These are phyloP conservation scores for Stachybotrys elegans DNA, from an alignment of 2,329 filamentous ascomycete genomes.

Conservation along the genomic window DNA sequence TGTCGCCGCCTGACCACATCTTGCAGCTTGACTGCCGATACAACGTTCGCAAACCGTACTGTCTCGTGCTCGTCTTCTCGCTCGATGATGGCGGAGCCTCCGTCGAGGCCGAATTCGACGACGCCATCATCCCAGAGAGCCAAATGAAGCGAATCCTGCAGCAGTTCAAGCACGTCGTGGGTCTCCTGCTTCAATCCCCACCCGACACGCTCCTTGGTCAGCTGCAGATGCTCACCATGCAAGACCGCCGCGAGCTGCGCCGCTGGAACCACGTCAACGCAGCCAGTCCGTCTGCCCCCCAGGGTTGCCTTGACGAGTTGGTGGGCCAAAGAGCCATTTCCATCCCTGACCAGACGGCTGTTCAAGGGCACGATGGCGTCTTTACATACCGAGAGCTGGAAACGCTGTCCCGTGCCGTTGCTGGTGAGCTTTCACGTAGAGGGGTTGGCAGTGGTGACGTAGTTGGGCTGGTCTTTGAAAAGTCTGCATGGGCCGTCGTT, in stretches of 20 bases:
- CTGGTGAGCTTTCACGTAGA: not conserved
- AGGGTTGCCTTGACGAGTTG: not conserved
- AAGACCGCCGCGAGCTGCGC: not conserved
- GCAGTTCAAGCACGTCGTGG: not conserved
- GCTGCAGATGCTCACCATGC: not conserved
- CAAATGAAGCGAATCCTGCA: constrained; percentile 4
- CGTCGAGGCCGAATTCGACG: constrained; percentile 1
- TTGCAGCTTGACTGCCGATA: not conserved
- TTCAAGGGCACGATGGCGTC: not conserved
- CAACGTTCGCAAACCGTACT: not conserved
- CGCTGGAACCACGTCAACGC: not conserved
- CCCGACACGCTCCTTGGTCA: not conserved
- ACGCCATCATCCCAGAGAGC: not conserved
- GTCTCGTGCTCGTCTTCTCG: not conserved
- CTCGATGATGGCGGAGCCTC: not conserved
- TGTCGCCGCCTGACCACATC: not conserved
- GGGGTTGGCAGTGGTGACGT: not conserved
- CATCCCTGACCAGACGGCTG: not conserved
- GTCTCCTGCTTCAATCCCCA: not conserved
- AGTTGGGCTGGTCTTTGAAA: constrained; percentile 3
- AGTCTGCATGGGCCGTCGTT: constrained; percentile 4
- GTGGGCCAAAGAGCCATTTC: not conserved
- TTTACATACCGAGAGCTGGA: not conserved
- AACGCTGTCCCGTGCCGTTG: not conserved
- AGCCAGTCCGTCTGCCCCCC: not conserved